These are phyloP conservation scores for Aspergillus cavernicola DNA, from an alignment of 495 filamentous ascomycete species.

Conservation along the genomic window DNA sequence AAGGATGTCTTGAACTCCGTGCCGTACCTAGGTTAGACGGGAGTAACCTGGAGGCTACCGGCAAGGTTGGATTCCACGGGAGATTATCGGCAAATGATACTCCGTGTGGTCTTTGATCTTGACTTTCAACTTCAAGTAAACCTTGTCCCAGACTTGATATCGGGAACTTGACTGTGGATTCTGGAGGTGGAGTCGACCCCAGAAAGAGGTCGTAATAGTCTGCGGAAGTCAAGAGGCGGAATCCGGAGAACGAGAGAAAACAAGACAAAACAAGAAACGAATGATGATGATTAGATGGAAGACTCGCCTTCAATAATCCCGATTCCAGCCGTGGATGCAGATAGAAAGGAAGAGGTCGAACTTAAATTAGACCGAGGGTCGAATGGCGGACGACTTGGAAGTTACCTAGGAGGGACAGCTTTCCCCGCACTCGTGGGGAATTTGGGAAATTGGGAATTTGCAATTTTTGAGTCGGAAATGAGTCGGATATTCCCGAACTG, in stretches of 20 bases:
- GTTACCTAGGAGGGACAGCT: background rate
- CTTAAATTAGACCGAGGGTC: conserved; percentile 8
- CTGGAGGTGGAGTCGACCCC: background rate
- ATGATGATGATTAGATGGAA: background rate
- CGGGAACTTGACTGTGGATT: background rate
- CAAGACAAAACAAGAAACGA: background rate
- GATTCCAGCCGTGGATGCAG: conserved; percentile 2
- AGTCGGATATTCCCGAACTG: no score
- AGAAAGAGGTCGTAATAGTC: background rate
- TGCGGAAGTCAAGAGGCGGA: background rate
- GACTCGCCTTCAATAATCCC: background rate
- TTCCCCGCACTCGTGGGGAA: conserved; percentile 16
- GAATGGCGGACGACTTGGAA: background rate
- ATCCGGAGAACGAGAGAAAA: background rate
- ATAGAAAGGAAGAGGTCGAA: background rate
- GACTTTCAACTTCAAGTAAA: background rate
- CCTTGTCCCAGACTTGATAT: background rate
- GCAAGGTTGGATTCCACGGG: background rate
- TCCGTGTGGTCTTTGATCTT: background rate
- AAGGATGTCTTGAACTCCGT: background rate
- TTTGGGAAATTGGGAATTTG: background rate
- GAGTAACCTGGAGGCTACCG: background rate
- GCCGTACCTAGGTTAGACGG: background rate
- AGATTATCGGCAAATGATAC: background rate
- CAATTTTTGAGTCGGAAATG: no score